Conservation (phyloP, 495 filamentous ascomycete species). For the Penicillium verhagenii region DNA sequence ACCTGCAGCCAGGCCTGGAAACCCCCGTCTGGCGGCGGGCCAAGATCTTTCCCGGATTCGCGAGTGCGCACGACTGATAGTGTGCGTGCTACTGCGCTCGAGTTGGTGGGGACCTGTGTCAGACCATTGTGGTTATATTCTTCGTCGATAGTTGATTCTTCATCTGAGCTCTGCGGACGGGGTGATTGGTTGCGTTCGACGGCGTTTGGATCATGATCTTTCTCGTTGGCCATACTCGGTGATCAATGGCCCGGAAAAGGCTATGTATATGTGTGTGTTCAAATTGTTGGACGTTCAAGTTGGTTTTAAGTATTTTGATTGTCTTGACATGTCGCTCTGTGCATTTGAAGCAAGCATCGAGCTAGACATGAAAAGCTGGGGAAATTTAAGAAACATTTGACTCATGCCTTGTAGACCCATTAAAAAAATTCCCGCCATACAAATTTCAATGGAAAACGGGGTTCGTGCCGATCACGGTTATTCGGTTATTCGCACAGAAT, state of each 20-base stretch:
- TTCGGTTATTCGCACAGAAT: slow-evolving; percentile 25
- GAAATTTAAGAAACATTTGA: background rate
- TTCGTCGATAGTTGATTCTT: slow-evolving; percentile 24
- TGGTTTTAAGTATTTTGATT: background rate
- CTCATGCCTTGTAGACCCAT: background rate
- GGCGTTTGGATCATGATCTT: background rate
- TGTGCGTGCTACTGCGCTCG: slow-evolving; percentile 30
- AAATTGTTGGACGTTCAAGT: too few species aligned
- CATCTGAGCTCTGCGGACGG: slow-evolving; percentile 13
- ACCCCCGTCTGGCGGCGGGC: slow-evolving; percentile 54
- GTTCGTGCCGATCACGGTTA: slow-evolving; percentile 17
- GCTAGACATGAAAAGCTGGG: background rate
- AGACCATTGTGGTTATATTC: slow-evolving; percentile 11
- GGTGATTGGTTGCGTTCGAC: slow-evolving; percentile 4
- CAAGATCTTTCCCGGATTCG: slow-evolving; percentile 51
- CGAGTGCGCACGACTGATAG: slow-evolving; percentile 45
- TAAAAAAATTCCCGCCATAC: background rate
- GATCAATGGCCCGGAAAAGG: background rate
- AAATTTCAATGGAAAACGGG: slow-evolving; percentile 6
- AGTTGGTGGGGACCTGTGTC: slow-evolving; percentile 25
- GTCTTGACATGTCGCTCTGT: background rate
- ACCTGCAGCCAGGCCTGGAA: slow-evolving; percentile 66
- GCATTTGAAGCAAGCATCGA: too few species aligned
- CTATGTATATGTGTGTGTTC: too few species aligned
- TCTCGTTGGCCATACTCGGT: background rate